These are phyloP conservation scores for Mycena galopus DNA, from an alignment of 768 basidiomycete species.

Conservation along the genomic window DNA sequence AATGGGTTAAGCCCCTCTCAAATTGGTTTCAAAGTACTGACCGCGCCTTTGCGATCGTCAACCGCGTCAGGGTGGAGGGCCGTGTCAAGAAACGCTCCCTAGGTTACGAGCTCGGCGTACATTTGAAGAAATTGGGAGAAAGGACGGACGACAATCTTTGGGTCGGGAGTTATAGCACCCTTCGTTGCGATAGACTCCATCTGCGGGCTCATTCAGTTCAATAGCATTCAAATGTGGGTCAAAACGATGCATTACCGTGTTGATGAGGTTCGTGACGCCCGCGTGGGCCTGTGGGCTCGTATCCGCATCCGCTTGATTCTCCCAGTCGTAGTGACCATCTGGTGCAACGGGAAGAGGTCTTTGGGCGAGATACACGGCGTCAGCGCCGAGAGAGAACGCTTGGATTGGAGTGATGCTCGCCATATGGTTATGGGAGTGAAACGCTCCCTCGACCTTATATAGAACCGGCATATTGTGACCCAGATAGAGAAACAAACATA, in stretches of 20 bases:
- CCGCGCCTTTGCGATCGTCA: constrained; percentile 57
- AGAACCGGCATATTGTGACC: not conserved
- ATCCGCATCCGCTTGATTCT: constrained; percentile 48
- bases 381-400: constrained; percentile 46
- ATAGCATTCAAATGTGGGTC: not conserved
- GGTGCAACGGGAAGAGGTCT: constrained; percentile 55
- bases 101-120: not conserved
- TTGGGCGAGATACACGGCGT: constrained; percentile 50
- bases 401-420: constrained; percentile 40
- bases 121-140: not conserved
- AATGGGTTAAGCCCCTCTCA: not conserved
- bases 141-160: constrained; percentile 40
- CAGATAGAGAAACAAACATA: not conserved
- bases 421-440: constrained; percentile 5
- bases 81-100: constrained; percentile 49
- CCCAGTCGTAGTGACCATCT: constrained; percentile 61
- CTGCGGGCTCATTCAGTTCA: constrained; percentile 21
- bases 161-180: constrained; percentile 41
- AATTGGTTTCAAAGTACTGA: constrained; percentile 27
- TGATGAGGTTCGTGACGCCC: constrained; percentile 48
- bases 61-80: constrained; percentile 50
- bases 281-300: constrained; percentile 49
- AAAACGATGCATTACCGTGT: constrained; percentile 29
- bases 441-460: constrained; percentile 2
- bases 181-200: constrained; percentile 39